These are phyloP conservation scores for Tetracladium maxilliforme DNA, from an alignment of 2,329 filamentous ascomycete genomes.

Conservation along the genomic window DNA sequence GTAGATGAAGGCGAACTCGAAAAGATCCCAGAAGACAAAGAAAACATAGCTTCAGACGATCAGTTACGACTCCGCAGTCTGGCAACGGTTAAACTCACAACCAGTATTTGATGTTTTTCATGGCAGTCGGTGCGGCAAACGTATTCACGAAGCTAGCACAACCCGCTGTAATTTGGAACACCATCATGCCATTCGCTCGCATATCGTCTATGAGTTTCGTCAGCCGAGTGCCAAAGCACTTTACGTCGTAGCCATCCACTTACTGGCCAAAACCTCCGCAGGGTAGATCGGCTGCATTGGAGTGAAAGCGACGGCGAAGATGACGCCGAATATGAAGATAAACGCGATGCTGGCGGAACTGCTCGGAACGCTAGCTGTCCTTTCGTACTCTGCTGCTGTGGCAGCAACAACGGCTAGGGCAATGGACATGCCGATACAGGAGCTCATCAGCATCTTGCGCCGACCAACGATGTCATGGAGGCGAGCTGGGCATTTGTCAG, in stretches of 20 bases:
- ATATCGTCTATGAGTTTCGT: slow-evolving; percentile 22
- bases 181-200: slow-evolving; percentile 18
- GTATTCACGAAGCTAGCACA: slow-evolving; percentile 13
- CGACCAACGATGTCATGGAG: slow-evolving; percentile 11
- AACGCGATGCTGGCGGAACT: slow-evolving; percentile 9
- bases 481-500: no score
- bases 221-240: no score
- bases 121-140: slow-evolving; percentile 11
- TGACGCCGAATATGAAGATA: slow-evolving; percentile 12
- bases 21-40: slow-evolving; percentile 27
- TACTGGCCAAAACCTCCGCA: slow-evolving; percentile 13
- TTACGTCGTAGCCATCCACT: no score
- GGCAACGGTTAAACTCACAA: no score
- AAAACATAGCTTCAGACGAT: slow-evolving; percentile 20
- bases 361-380: slow-evolving; percentile 4
- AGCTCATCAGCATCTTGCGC: slow-evolving; percentile 11
- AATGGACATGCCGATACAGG: slow-evolving; percentile 7
- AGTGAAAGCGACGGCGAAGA: slow-evolving; percentile 11
- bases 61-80: no score
- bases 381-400: slow-evolving; percentile 6
- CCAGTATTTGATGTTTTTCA: slow-evolving; percentile 9
- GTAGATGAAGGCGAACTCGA: slow-evolving; percentile 27
- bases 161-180: slow-evolving; percentile 12
- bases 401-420: slow-evolving; percentile 9
- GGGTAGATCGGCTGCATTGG: slow-evolving; percentile 16